A percentile compares a stretch with the other conserved stretches of the same genome.
These are phyloP conservation scores for Tolypocladium tropicale DNA, from an alignment of 2,329 filamentous ascomycete genomes.

Conservation along the genomic window DNA sequence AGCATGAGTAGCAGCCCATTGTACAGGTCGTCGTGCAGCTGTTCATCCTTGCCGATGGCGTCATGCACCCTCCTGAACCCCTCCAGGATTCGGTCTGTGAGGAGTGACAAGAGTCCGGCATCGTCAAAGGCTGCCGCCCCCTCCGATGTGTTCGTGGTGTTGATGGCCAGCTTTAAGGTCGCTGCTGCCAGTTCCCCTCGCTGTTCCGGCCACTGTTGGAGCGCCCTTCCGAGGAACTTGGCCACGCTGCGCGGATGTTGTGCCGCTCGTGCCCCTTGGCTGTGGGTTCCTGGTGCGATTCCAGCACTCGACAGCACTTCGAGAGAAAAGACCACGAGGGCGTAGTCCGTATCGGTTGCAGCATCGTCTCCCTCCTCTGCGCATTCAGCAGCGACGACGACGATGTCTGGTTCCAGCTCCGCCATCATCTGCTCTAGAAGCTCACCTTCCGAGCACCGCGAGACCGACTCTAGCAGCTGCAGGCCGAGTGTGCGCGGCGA, in stretches of 20 bases:
- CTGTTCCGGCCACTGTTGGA: constrained; percentile 19
- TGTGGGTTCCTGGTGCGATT: constrained; percentile 10
- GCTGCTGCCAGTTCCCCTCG: constrained; percentile 16
- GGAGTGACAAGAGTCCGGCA: constrained; percentile 38
- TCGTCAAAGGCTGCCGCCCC: constrained; percentile 61
- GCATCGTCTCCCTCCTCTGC: constrained; percentile 6
- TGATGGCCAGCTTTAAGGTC: constrained; percentile 56
- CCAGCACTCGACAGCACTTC: constrained; percentile 22
- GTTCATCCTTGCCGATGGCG: constrained; percentile 36
- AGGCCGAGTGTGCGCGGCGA: constrained; percentile 56
- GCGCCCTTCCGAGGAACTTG: constrained; percentile 17
- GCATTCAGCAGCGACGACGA: constrained; percentile 12
- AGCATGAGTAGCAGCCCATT: constrained; percentile 69
- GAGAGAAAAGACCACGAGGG: constrained; percentile 30
- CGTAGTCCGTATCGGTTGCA: constrained; percentile 24
- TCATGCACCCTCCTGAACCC: constrained; percentile 38
- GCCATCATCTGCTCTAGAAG: constrained; percentile 17
- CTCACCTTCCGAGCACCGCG: constrained; percentile 15
- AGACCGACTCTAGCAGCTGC: constrained; percentile 45
- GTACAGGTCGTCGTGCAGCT: constrained; percentile 40
- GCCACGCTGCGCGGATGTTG: constrained; percentile 18
- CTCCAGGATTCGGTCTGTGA: constrained; percentile 39
- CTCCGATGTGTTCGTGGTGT: constrained; percentile 73
- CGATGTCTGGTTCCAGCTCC: constrained; percentile 17
- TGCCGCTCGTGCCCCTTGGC: constrained; percentile 11